A percentile compares a stretch with the other conserved stretches of the same genome.
phyloP scores from a whole-genome alignment of 2,329 filamentous ascomycete genomes.

The Venturia oleaginea region DNA sequence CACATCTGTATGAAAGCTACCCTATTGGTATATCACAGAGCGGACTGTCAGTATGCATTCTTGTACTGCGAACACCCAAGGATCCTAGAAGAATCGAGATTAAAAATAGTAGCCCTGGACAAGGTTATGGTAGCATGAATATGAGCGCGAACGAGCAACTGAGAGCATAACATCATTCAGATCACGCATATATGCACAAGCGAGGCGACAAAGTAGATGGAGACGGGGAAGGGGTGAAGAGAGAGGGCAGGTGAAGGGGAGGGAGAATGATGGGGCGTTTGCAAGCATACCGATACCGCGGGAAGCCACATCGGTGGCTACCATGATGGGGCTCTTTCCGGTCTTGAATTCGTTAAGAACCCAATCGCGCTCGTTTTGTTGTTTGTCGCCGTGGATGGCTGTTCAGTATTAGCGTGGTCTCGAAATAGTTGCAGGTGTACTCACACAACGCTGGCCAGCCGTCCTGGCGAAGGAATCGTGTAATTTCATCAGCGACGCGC shows the following conservation, averaged over 20 bases:
- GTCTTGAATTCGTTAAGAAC: constrained; percentile 99
- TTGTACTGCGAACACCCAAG: constrained; percentile 74
- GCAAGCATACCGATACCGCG: constrained; percentile 99
- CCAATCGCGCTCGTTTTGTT: constrained; percentile 99
- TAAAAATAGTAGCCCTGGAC: constrained; percentile 81
- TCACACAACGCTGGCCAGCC: constrained; percentile 95
- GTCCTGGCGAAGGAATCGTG: constrained; percentile 91
- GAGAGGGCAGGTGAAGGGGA: constrained; percentile 23
- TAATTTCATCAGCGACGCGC: constrained; percentile 97
- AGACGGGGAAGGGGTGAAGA: constrained; percentile 23
- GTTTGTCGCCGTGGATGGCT: constrained; percentile 99
- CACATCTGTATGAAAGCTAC: constrained; percentile 54
- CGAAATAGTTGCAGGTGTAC: constrained; percentile 29
- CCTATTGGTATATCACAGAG: constrained; percentile 53
- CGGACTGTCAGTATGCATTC: constrained; percentile 67
- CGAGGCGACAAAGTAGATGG: constrained; percentile 26
- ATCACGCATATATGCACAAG: constrained; percentile 46
- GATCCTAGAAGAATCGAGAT: constrained; percentile 53
- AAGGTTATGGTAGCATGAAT: constrained; percentile 75
- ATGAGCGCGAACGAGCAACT: constrained; percentile 68
- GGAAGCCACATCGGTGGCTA: constrained; percentile 98
- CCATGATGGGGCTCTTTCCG: constrained; percentile 99
- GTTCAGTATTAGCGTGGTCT: constrained; percentile 35
- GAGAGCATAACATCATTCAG: constrained; percentile 78
- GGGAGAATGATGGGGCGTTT: constrained; percentile 38